These are phyloP conservation scores for Colletotrichum lupini DNA, from an alignment of 2,329 filamentous ascomycete genomes.

Conservation along the genomic window DNA sequence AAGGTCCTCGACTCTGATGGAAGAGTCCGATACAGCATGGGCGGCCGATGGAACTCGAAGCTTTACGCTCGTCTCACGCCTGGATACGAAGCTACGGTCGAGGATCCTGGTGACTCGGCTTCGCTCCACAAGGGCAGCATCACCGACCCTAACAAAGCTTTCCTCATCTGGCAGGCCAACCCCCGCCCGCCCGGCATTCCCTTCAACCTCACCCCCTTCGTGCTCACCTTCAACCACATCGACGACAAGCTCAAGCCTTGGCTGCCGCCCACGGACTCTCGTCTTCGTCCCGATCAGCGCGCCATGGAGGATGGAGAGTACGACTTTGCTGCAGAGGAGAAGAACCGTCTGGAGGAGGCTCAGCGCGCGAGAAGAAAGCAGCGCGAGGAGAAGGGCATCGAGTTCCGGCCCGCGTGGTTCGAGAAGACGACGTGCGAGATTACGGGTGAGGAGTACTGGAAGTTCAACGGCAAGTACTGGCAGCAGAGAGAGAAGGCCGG, in stretches of 20 bases:
- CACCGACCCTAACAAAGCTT: constrained; percentile 78
- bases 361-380: constrained; percentile 81
- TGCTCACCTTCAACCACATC: constrained; percentile 91
- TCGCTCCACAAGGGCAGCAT: constrained; percentile 61
- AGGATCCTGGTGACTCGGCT: constrained; percentile 60
- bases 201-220: constrained; percentile 97
- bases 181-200: constrained; percentile 84
- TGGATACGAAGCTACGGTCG: constrained; percentile 82
- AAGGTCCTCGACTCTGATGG: constrained; percentile 85
- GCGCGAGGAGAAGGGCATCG: constrained; percentile 81
- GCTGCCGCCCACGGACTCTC: constrained; percentile 91
- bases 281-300: constrained; percentile 92
- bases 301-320: constrained; percentile 99
- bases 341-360: constrained; percentile 92
- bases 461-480: constrained; percentile 92
- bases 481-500: constrained; percentile 74
- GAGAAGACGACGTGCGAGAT: constrained; percentile 75
- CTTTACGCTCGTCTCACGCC: constrained; percentile 94
- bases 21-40: constrained; percentile 88
- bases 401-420: constrained; percentile 91
- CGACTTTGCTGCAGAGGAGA: constrained; percentile 91
- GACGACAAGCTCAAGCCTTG: constrained; percentile 82
- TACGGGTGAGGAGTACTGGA: constrained; percentile 92
- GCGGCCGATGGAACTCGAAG: constrained; percentile 97
- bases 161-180: constrained; percentile 94